Evolutionary conservation across 129 eudicot genomes (phyloP).

Genomic region (Helianthus tuberosus): DNA sequence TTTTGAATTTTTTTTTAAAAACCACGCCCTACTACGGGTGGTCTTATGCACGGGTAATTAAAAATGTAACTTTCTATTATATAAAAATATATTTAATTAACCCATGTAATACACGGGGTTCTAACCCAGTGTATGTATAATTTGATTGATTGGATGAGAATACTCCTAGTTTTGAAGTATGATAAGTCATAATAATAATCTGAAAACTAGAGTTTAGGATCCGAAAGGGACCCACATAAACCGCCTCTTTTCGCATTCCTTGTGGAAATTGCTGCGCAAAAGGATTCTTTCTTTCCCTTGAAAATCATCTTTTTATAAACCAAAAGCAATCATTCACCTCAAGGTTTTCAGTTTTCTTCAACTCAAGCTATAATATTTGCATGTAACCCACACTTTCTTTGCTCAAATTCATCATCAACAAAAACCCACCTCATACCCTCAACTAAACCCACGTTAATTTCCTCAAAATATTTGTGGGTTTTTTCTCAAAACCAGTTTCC

Average conservation of each 20-base stretch:
- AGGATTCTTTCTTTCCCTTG: conserved; percentile 11
- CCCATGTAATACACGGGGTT: too few relatives aligned
- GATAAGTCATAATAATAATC: background rate
- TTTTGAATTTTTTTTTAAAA: too few relatives aligned
- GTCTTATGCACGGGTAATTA: too few relatives aligned
- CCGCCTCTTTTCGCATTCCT: background rate
- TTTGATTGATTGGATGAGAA: too few relatives aligned
- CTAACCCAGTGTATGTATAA: too few relatives aligned
- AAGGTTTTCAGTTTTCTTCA: conserved; percentile 9
- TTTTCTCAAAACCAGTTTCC: conserved; percentile 25
- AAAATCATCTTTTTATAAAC: background rate
- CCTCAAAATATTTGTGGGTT: conserved; percentile 27
- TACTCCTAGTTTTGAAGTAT: too few relatives aligned
- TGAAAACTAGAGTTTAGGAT: background rate
- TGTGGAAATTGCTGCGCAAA: conserved; percentile 1
- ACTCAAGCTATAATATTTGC: conserved; percentile 12
- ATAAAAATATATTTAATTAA: too few relatives aligned
- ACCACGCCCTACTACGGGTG: too few relatives aligned
- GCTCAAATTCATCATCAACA: conserved; percentile 10
- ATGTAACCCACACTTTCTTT: background rate
- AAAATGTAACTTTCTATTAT: too few relatives aligned
- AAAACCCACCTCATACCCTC: background rate
- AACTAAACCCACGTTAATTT: conserved; percentile 25
- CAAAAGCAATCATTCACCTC: conserved; percentile 12
- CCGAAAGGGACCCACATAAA: background rate